phyloP scores from a whole-genome alignment of 106 monocot genomes.

The Dendrobium huoshanense region DNA sequence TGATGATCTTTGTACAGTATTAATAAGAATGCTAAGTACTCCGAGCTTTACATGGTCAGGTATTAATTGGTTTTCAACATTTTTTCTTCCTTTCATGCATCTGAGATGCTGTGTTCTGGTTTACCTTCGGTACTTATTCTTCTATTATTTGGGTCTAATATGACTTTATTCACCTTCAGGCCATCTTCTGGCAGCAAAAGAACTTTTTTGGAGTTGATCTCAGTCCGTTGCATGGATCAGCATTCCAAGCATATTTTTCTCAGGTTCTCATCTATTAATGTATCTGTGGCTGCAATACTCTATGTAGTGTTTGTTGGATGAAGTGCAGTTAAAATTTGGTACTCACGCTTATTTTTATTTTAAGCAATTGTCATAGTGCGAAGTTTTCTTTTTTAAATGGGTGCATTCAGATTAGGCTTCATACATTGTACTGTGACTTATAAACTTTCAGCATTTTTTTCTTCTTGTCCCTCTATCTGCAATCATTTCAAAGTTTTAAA shows the following conservation, averaged over 20 bases:
- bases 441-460: background rate
- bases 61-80: background rate
- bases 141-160: background rate
- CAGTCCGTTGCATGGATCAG: slow-evolving; percentile 68
- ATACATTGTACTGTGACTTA: background rate
- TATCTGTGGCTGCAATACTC: background rate
- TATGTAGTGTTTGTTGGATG: background rate
- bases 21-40: background rate
- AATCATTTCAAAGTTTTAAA: too few relatives aligned
- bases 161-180: slow-evolving; percentile 26
- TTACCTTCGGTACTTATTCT: background rate
- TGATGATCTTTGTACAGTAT: background rate
- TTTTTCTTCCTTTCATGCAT: background rate
- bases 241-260: slow-evolving; percentile 85
- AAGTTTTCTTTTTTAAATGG: background rate
- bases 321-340: background rate
- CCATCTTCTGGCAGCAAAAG: slow-evolving; percentile 93
- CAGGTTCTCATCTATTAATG: slow-evolving; percentile 36
- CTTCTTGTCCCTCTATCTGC: too few relatives aligned
- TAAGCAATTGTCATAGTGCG: background rate
- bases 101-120: background rate
- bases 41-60: background rate
- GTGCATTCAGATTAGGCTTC: background rate
- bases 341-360: background rate
- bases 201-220: slow-evolving; percentile 92